These are phyloP conservation scores for Fusarium denticulatum DNA, from an alignment of 2,329 filamentous ascomycete genomes.

Conservation along the genomic window DNA sequence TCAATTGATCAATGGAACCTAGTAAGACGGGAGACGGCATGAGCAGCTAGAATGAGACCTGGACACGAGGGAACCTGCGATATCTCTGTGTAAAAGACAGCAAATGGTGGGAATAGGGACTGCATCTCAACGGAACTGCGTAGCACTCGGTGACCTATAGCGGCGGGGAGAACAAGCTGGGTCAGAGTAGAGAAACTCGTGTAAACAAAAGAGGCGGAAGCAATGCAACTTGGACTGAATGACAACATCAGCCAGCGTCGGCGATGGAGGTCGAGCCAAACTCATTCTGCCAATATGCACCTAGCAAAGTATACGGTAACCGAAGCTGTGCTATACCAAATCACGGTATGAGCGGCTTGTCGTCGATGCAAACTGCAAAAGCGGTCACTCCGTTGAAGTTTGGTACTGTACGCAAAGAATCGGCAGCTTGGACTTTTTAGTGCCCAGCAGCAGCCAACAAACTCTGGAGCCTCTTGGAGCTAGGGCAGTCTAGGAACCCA, in stretches of 20 bases:
- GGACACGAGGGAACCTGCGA: constrained; percentile 32
- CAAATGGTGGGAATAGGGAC: constrained; percentile 6
- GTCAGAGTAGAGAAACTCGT: constrained; percentile 2
- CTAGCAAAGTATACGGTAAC: constrained; percentile 28
- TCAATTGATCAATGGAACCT: constrained; percentile 28
- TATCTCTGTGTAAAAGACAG: constrained; percentile 24
- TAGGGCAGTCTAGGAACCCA: constrained; percentile 24
- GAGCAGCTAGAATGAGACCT: constrained; percentile 6
- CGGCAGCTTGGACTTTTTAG: constrained; percentile 16
- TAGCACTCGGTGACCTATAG: constrained; percentile 6
- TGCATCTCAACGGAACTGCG: constrained; percentile 4
- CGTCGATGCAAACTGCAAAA: constrained; percentile 22
- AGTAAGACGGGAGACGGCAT: constrained; percentile 35
- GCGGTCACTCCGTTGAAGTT: constrained; percentile 21
- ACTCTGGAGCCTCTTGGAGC: constrained; percentile 16
- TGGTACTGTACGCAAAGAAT: constrained; percentile 16
- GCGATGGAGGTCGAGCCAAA: constrained; percentile 1
- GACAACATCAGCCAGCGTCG: constrained; percentile 16
- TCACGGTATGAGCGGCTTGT: constrained; percentile 31
- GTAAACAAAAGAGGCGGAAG: constrained; percentile 21
- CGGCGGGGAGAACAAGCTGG: constrained; percentile 13
- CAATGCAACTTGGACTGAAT: constrained; percentile 25
- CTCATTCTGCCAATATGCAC: constrained; percentile 11
- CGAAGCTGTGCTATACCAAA: constrained; percentile 21
- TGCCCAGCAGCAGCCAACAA: constrained; percentile 26